Evolutionary conservation across 2,329 filamentous ascomycete species (phyloP), one percentile per base, ranked within the genome.

Genomic region (Colletotrichum phormii): DNA sequence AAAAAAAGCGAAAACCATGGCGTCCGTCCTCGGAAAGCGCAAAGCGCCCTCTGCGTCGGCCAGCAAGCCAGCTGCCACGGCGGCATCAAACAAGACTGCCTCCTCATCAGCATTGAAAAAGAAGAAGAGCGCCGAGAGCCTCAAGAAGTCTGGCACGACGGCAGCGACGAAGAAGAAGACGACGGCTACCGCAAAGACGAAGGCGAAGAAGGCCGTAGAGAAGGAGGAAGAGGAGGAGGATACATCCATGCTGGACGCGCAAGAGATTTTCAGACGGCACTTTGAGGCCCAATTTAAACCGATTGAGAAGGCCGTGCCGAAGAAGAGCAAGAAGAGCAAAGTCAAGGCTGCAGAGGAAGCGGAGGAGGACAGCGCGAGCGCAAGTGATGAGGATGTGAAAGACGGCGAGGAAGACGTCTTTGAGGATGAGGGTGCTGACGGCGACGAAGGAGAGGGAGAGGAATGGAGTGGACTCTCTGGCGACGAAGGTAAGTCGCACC

Each of bases 281-380:
- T 98, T 98, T 80, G 97, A 98, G 83, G 90, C 94, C 33, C 92
- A 93, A 79, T 98, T 98, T 84, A 90, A 91, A 80, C 95, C 96
- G 9, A 82, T 98, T 0, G 58, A 86, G 53, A 80, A 82, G 42
- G 18, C 15, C 15, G 42, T 15, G 78, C 67, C 53, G 72, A 75
- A 55, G 72, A 75, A 55, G 75, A 75, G 5, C 24, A 68, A 66
- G 61, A 71, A 66, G 75, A 54, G 74, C 76, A 75, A 64, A 49
- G 49, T 15, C 5, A 11, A 35, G 42, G 29, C 22, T 18, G 42
- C 15, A 26, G 65, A 33, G 68, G 75, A 29, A 72, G 76, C 78
- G 5, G 79, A 79, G 18, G 60, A 64, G 8, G 65, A 72, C 5
- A 46, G 37, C 13, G 64, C 42, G 33, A 61, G 51, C 29, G 53